Evolutionary conservation across 805 yeast genomes (phyloP).

Genomic region (Hanseniaspora osmophila): DNA sequence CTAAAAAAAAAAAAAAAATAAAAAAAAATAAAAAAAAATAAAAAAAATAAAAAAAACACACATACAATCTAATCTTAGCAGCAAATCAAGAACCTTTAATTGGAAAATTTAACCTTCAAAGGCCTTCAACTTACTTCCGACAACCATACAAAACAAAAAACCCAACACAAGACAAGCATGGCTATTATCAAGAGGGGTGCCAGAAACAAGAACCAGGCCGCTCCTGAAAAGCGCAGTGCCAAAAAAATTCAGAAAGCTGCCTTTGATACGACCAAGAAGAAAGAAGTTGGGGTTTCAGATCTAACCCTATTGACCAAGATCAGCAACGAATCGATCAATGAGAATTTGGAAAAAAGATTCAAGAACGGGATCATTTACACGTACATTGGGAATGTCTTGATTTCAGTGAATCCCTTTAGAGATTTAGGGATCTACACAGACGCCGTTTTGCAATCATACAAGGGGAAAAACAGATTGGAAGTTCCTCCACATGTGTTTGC

Average conservation of each 20-base stretch:
- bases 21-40: too few species aligned
- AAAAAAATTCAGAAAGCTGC: slow-evolving; percentile 69
- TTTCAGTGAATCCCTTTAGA: slow-evolving; percentile 91
- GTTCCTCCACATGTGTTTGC: slow-evolving; percentile 98
- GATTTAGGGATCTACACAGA: slow-evolving; percentile 92
- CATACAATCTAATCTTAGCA: too few species aligned
- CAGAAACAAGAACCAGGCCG: slow-evolving; percentile 37
- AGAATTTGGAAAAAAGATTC: slow-evolving; percentile 78
- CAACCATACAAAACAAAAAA: neutral
- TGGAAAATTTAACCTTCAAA: too few species aligned
- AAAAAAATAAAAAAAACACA: too few species aligned
- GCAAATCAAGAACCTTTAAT: too few species aligned
- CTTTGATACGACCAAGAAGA: slow-evolving; percentile 74
- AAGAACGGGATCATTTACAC: slow-evolving; percentile 83
- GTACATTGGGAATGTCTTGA: slow-evolving; percentile 85
- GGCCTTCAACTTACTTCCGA: too few species aligned
- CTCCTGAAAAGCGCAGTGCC: slow-evolving; percentile 43
- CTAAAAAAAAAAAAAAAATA: too few species aligned
- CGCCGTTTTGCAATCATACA: slow-evolving; percentile 57
- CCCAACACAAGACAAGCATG: slow-evolving; percentile 28
- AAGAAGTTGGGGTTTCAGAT: slow-evolving; percentile 97
- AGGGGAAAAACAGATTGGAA: slow-evolving; percentile 86
- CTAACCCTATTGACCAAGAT: slow-evolving; percentile 78
- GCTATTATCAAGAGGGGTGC: slow-evolving; percentile 68
- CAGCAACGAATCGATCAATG: slow-evolving; percentile 84